phyloP scores from a whole-genome alignment of 2,329 filamentous ascomycete genomes.

The Colletotrichum horii region DNA sequence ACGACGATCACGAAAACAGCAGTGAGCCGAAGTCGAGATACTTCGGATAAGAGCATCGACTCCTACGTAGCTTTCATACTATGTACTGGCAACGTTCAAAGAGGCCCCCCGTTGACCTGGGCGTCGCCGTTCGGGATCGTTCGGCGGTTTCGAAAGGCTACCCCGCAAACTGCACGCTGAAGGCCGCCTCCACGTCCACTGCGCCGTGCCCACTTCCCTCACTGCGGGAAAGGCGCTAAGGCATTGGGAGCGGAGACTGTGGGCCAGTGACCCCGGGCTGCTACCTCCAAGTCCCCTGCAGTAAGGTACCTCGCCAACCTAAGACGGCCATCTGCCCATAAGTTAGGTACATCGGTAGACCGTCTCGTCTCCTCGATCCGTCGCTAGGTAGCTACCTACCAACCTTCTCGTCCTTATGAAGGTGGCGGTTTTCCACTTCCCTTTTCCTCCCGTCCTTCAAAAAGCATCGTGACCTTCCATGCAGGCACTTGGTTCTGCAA shows the following conservation, averaged over 20 bases:
- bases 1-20: neutral
- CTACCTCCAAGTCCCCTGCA: neutral
- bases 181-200: neutral
- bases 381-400: neutral
- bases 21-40: neutral
- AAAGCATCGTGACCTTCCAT: neutral
- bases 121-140: neutral
- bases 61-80: neutral
- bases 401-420: neutral
- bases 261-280: neutral
- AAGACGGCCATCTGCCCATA: slow-evolving; percentile 13
- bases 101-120: neutral
- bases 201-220: neutral
- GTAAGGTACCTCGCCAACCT: neutral
- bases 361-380: neutral
- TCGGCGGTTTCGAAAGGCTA: slow-evolving; percentile 18
- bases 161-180: slow-evolving; percentile 17
- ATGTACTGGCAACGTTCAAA: neutral
- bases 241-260: slow-evolving; percentile 5
- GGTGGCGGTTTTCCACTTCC: slow-evolving; percentile 1
- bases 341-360: no score
- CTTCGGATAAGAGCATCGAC: neutral
- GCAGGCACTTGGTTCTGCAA: neutral
- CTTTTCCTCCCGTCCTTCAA: neutral
- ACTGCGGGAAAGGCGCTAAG: slow-evolving; percentile 1